Evolutionary conservation across 2,329 filamentous ascomycete species (phyloP).

Genomic region (Oidium heveae): DNA sequence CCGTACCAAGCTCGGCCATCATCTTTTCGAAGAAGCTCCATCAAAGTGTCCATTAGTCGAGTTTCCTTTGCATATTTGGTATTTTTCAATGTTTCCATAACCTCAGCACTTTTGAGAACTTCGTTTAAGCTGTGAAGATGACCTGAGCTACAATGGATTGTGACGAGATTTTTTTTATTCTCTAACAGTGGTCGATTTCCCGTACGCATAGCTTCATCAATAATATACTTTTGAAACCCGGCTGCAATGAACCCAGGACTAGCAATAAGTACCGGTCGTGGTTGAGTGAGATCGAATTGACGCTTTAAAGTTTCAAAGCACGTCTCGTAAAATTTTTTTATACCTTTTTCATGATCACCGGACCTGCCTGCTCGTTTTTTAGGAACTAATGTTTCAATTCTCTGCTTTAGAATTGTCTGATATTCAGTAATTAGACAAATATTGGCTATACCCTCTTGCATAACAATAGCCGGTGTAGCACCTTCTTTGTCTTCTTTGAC

Average conservation of each 20-base stretch:
- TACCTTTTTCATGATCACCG: conserved; percentile 41
- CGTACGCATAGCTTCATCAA: conserved; percentile 30
- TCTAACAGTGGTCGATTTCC: conserved; percentile 44
- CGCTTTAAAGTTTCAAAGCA: conserved; percentile 51
- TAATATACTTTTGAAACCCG: conserved; percentile 54
- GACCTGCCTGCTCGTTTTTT: conserved; percentile 37
- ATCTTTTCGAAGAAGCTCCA: conserved; percentile 51
- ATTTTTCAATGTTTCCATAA: conserved; percentile 52
- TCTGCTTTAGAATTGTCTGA: conserved; percentile 49
- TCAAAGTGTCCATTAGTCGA: conserved; percentile 61
- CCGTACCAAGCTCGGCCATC: conserved; percentile 86
- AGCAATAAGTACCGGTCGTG: conserved; percentile 56
- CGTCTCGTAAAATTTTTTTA: conserved; percentile 56
- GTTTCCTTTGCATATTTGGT: conserved; percentile 77
- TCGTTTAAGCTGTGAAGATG: conserved; percentile 75
- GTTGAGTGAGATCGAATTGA: conserved; percentile 47
- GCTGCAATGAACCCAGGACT: conserved; percentile 71
- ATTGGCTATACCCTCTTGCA: conserved; percentile 72
- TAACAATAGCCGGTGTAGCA: conserved; percentile 69
- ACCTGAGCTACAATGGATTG: conserved; percentile 66
- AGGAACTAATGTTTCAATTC: conserved; percentile 39
- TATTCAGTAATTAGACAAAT: conserved; percentile 63
- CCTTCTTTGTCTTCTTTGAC: conserved; percentile 56
- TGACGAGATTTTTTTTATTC: conserved; percentile 35
- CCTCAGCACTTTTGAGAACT: conserved; percentile 57